A percentile compares a stretch with the other conserved stretches of the same genome.
Evolutionary conservation across 805 yeast species (phyloP).

Genomic region (Maudiozyma turicensis): DNA sequence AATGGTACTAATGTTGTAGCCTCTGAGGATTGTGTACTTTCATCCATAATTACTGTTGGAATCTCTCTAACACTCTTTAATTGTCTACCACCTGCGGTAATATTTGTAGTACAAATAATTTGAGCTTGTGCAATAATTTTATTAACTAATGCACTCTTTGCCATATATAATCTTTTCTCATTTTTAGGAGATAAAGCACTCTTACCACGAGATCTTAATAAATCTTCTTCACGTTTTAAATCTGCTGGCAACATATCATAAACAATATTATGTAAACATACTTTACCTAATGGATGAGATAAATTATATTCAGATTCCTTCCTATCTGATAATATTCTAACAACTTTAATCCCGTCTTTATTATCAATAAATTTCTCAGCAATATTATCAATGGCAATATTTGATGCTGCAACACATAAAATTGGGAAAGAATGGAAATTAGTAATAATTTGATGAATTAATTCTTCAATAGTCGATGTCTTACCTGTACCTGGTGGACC

Average conservation of each 20-base stretch:
- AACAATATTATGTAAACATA: conserved; percentile 57
- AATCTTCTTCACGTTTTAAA: conserved; percentile 34
- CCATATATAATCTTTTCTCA: conserved; percentile 41
- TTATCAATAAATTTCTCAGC: conserved; percentile 53
- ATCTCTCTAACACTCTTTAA: conserved; percentile 43
- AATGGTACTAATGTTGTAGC: conserved; percentile 63
- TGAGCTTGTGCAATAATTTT: conserved; percentile 52
- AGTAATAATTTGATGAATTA: conserved; percentile 45
- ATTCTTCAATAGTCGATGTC: conserved; percentile 61
- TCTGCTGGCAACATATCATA: conserved; percentile 39
- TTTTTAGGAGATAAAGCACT: conserved; percentile 36
- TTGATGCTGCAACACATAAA: conserved; percentile 65
- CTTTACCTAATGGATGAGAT: conserved; percentile 46
- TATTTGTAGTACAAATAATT: conserved; percentile 64
- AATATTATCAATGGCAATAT: conserved; percentile 66
- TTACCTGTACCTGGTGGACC: conserved; percentile 85
- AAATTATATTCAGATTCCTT: conserved; percentile 53
- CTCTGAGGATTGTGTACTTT: conserved; percentile 68
- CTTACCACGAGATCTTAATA: conserved; percentile 35
- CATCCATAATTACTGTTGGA: conserved; percentile 71
- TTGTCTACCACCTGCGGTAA: conserved; percentile 60
- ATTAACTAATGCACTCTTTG: conserved; percentile 37
- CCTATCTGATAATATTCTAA: conserved; percentile 49
- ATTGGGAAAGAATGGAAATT: conserved; percentile 52
- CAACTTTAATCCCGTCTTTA: conserved; percentile 38